Evolutionary conservation across 306 rosid species (phyloP).

Genomic region (Ammopiptanthus mongolicus): DNA sequence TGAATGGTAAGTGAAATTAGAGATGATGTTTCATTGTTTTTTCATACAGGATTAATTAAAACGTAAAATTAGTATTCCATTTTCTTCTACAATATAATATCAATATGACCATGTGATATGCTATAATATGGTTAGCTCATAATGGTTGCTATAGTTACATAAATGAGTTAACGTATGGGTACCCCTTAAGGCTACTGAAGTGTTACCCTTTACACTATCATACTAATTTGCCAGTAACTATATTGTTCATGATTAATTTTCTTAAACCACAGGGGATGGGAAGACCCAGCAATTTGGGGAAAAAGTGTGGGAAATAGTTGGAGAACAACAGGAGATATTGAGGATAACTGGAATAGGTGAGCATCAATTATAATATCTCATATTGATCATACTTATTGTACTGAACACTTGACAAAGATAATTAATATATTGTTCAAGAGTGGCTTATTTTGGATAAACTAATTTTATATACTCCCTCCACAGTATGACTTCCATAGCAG

Average conservation of each 20-base stretch:
- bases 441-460: neutral
- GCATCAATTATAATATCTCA: neutral
- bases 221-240: neutral
- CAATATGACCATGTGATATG: no score
- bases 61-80: neutral
- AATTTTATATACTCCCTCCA: neutral
- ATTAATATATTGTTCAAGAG: neutral
- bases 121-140: no score
- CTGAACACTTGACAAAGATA: neutral
- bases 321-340: conserved; percentile 59
- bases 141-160: no score
- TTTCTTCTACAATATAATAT: neutral
- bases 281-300: conserved; percentile 58
- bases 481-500: conserved; percentile 60
- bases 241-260: neutral
- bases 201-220: neutral
- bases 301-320: conserved; percentile 49
- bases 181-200: no score
- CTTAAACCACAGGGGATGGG: conserved; percentile 8
- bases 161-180: no score
- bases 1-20: conserved; percentile 50
- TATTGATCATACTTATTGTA: neutral
- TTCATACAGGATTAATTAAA: neutral
- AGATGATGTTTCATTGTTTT: neutral
- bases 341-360: conserved; percentile 47